Conservation (phyloP, 1,139 yeast species). For the Debaryomyces sp. region DNA sequence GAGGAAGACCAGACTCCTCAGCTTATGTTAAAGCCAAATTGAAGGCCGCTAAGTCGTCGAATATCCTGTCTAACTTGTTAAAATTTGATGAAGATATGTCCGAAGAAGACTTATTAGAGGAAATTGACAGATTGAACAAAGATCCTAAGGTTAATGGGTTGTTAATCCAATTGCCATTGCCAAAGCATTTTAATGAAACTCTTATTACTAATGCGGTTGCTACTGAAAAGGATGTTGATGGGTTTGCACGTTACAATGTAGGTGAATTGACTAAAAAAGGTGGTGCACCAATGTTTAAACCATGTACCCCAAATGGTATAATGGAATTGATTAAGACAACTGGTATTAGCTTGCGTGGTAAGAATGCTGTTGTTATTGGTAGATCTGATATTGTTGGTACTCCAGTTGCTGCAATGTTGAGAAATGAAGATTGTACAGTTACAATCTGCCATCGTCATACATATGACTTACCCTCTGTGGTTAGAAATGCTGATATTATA, state of each 20-base stretch:
- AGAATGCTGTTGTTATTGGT: conserved; percentile 77
- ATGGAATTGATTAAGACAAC: conserved; percentile 68
- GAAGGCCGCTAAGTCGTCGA: conserved; percentile 71
- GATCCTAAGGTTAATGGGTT: conserved; percentile 71
- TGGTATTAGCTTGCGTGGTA: conserved; percentile 60
- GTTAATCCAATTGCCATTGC: conserved; percentile 74
- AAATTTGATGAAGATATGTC: conserved; percentile 59
- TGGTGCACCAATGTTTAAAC: conserved; percentile 70
- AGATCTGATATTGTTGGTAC: conserved; percentile 85
- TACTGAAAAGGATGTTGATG: conserved; percentile 77
- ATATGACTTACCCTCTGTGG: conserved; percentile 49
- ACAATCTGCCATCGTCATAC: conserved; percentile 71
- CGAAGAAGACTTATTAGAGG: conserved; percentile 57
- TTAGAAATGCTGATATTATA: conserved; percentile 69
- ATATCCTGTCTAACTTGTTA: conserved; percentile 59
- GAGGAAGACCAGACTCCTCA: conserved; percentile 74
- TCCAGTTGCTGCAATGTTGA: conserved; percentile 73
- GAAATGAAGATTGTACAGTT: conserved; percentile 74
- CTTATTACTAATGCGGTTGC: conserved; percentile 66
- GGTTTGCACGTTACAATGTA: conserved; percentile 72
- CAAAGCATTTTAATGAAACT: conserved; percentile 69
- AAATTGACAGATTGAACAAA: conserved; percentile 58
- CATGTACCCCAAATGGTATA: conserved; percentile 82
- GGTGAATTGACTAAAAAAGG: conserved; percentile 77
- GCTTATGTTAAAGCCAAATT: conserved; percentile 76